These are phyloP conservation scores for Xylaria palmicola DNA, from an alignment of 495 filamentous ascomycete species.

Conservation along the genomic window DNA sequence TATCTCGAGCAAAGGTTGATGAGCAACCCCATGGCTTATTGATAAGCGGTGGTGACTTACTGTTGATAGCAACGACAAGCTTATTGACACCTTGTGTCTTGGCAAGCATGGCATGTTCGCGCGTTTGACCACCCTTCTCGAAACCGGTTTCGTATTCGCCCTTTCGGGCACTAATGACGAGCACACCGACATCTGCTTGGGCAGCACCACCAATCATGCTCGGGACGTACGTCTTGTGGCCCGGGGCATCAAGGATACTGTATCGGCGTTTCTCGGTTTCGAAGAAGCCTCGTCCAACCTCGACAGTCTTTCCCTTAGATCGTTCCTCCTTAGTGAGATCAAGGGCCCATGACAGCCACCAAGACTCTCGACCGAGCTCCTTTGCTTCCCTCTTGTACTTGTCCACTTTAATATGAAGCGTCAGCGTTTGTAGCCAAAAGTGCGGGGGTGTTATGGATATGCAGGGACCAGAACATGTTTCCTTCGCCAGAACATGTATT, in stretches of 20 bases:
- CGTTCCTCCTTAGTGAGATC: constrained; percentile 96
- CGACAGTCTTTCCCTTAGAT: constrained; percentile 96
- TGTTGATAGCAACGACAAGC: constrained; percentile 91
- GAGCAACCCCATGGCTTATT: not conserved
- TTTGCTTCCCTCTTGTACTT: constrained; percentile 97
- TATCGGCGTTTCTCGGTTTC: constrained; percentile 87
- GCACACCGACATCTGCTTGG: constrained; percentile 91
- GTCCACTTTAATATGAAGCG: constrained; percentile 56
- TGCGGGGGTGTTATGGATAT: not conserved
- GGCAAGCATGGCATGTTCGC: constrained; percentile 94
- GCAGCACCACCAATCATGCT: constrained; percentile 97
- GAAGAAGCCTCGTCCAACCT: constrained; percentile 95
- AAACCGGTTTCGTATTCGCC: constrained; percentile 99
- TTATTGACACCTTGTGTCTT: constrained; percentile 98
- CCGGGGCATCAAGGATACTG: constrained; percentile 93
- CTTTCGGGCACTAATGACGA: constrained; percentile 96
- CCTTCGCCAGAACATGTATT: not conserved
- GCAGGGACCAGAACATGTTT: not conserved
- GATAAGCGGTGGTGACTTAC: not conserved
- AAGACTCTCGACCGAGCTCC: constrained; percentile 92
- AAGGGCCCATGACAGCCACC: constrained; percentile 97
- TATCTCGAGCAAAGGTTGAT: not conserved
- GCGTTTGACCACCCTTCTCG: constrained; percentile 95
- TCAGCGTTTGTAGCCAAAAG: not conserved
- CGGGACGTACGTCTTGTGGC: constrained; percentile 94